phyloP scores from a whole-genome alignment of 1,284 basidiomycete genomes.

The Moniliella sp. region DNA sequence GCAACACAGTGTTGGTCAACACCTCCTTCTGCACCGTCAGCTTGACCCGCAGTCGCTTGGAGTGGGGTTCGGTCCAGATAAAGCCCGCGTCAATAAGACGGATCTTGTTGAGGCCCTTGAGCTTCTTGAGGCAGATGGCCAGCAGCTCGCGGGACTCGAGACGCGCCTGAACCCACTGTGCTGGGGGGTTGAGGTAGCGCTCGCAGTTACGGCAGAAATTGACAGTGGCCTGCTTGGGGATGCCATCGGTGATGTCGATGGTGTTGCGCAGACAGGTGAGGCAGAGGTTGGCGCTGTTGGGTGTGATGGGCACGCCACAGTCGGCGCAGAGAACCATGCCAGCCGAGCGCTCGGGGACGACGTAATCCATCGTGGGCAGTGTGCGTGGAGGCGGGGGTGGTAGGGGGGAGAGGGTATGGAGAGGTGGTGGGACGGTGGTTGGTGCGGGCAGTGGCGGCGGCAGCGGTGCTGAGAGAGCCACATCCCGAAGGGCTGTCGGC shows the following conservation, averaged over 20 bases:
- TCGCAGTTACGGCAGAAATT: slow-evolving; percentile 91
- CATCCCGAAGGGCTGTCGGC: too few species aligned
- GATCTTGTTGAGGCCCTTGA: slow-evolving; percentile 80
- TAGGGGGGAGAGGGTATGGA: too few species aligned
- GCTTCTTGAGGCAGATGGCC: slow-evolving; percentile 54
- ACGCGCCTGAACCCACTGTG: slow-evolving; percentile 61
- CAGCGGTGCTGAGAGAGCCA: too few species aligned
- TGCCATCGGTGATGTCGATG: slow-evolving; percentile 90
- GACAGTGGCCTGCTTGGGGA: slow-evolving; percentile 85
- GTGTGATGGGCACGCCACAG: slow-evolving; percentile 67
- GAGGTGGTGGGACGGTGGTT: too few species aligned
- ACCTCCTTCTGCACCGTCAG: slow-evolving; percentile 97
- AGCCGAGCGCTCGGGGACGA: too few species aligned
- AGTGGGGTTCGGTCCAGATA: slow-evolving; percentile 97
- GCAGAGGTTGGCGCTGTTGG: slow-evolving; percentile 87
- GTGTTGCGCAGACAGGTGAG: slow-evolving; percentile 72
- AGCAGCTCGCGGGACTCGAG: slow-evolving; percentile 82
- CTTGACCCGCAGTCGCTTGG: slow-evolving; percentile 72
- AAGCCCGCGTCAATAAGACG: slow-evolving; percentile 89
- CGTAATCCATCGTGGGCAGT: too few species aligned
- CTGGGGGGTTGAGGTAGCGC: slow-evolving; percentile 75
- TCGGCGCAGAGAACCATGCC: slow-evolving; percentile 36
- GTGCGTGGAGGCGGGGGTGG: too few species aligned
- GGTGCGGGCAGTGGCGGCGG: too few species aligned
- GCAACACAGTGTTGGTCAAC: slow-evolving; percentile 75